Evolutionary conservation across 1,284 basidiomycete species (phyloP).

Genomic region (Ustilago esculenta): DNA sequence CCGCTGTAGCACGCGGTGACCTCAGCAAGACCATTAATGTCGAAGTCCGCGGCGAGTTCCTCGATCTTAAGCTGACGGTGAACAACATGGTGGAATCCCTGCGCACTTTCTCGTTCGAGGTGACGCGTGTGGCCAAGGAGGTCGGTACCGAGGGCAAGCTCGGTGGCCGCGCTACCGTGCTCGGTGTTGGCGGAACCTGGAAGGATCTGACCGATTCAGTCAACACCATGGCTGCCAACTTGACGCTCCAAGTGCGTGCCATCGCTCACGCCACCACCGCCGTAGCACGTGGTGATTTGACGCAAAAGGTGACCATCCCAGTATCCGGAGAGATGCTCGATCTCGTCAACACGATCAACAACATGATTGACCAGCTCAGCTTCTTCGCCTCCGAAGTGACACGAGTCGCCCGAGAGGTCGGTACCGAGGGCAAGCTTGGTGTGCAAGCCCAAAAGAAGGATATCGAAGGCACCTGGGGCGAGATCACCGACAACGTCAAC

Average conservation of each 20-base stretch:
- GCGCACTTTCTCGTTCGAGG: slow-evolving; percentile 67
- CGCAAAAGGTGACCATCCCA: slow-evolving; percentile 88
- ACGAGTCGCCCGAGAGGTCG: slow-evolving; percentile 92
- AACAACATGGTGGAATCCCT: slow-evolving; percentile 68
- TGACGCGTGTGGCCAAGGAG: slow-evolving; percentile 67
- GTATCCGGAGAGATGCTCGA: slow-evolving; percentile 95
- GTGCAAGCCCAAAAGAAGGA: slow-evolving; percentile 97
- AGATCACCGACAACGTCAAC: slow-evolving; percentile 84
- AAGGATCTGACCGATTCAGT: slow-evolving; percentile 85
- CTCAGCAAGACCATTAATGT: slow-evolving; percentile 67
- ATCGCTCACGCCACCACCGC: slow-evolving; percentile 95
- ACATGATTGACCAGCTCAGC: slow-evolving; percentile 72
- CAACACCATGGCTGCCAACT: slow-evolving; percentile 72
- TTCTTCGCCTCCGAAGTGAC: slow-evolving; percentile 95
- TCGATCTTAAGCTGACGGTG: slow-evolving; percentile 65
- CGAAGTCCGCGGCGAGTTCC: slow-evolving; percentile 65
- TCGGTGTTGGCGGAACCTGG: slow-evolving; percentile 68
- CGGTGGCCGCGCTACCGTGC: slow-evolving; percentile 66
- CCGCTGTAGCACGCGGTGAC: slow-evolving; percentile 64
- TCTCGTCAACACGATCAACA: slow-evolving; percentile 77
- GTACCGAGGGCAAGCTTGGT: slow-evolving; percentile 94
- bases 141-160: slow-evolving; percentile 67
- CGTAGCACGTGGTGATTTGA: slow-evolving; percentile 91
- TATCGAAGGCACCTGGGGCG: slow-evolving; percentile 97
- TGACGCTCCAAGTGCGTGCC: slow-evolving; percentile 92